Conservation (phyloP, 1,284 basidiomycete genomes). For the Trichosporon sp. region DNA sequence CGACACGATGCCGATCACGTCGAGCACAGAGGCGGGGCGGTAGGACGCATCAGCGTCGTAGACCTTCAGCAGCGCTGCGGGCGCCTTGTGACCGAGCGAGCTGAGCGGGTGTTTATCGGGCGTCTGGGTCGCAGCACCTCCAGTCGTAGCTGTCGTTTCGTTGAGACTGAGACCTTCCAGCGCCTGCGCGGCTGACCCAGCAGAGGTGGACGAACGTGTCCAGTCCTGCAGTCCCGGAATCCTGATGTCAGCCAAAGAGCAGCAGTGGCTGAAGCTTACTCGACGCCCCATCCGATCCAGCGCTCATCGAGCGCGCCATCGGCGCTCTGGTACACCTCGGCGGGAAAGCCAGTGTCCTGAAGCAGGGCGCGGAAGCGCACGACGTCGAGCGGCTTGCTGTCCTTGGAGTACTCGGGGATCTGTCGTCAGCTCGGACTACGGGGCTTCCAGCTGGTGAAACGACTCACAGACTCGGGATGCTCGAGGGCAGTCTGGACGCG, state of each 20-base stretch:
- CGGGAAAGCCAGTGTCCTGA: constrained; percentile 56
- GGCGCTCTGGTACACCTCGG: constrained; percentile 54
- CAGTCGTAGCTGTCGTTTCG: neutral
- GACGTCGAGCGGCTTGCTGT: constrained; percentile 41
- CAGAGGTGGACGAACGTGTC: constrained; percentile 24
- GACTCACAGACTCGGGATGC: constrained; percentile 30
- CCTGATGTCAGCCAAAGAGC: constrained; percentile 29
- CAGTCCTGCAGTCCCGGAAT: constrained; percentile 50
- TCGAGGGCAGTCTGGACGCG: constrained; percentile 28
- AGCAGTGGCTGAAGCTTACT: constrained; percentile 38
- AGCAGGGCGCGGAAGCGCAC: constrained; percentile 53
- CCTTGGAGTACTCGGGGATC: constrained; percentile 39
- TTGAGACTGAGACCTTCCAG: constrained; percentile 2
- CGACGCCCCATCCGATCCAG: constrained; percentile 56
- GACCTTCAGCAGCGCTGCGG: constrained; percentile 54
- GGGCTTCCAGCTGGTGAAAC: too few species aligned
- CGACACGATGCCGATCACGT: constrained; percentile 51
- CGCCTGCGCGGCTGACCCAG: neutral
- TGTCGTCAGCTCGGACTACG: constrained; percentile 23
- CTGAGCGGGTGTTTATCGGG: constrained; percentile 47
- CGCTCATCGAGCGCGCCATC: constrained; percentile 46
- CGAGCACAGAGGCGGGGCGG: constrained; percentile 47
- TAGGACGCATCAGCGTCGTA: constrained; percentile 49
- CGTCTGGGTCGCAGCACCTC: constrained; percentile 22
- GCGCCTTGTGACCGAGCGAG: constrained; percentile 34